Evolutionary conservation across 495 filamentous ascomycete species (phyloP).

Genomic region (Daldinia bambusicola): DNA sequence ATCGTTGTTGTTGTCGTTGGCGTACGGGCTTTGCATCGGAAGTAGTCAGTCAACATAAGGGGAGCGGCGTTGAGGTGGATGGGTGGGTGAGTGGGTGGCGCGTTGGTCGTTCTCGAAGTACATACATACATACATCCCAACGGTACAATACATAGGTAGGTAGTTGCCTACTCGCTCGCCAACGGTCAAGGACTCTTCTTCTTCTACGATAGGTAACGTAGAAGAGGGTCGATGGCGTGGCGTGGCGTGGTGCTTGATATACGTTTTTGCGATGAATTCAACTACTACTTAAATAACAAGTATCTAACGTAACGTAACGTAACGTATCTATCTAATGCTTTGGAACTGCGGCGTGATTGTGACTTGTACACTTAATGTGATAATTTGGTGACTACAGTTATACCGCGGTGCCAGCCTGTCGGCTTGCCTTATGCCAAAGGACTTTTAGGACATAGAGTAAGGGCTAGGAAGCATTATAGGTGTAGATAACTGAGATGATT

Average conservation of each 20-base stretch:
- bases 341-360: neutral
- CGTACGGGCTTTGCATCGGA: conserved; percentile 27
- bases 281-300: neutral
- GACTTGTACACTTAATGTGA: neutral
- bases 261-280: conserved; percentile 1
- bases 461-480: too few species aligned
- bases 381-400: too few species aligned
- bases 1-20: conserved; percentile 2
- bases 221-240: neutral
- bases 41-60: conserved; percentile 24
- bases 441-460: too few species aligned
- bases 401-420: too few species aligned
- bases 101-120: neutral
- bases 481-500: too few species aligned
- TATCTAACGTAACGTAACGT: too few species aligned
- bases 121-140: too few species aligned
- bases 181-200: neutral
- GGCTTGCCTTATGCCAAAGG: too few species aligned
- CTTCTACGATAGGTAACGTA: too few species aligned
- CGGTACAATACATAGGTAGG: too few species aligned
- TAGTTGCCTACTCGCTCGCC: neutral
- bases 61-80: conserved; percentile 12
- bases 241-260: neutral
- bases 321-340: neutral
- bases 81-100: neutral